Conservation (phyloP, 305 asterid genomes). For the Euphrasia arctica region DNA sequence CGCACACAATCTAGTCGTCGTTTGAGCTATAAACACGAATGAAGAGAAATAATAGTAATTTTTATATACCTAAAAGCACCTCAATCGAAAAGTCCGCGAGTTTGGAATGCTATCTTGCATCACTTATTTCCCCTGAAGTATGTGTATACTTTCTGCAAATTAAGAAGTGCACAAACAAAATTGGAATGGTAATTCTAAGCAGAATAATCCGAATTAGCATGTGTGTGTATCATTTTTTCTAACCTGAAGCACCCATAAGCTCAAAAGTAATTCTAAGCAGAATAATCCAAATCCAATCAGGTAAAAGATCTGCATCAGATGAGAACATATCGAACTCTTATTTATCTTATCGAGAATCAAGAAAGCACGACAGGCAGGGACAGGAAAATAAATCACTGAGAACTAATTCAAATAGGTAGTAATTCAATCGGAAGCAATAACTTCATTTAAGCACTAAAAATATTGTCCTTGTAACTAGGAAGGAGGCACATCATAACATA, state of each 20-base stretch:
- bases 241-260: constrained; percentile 98
- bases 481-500: too few relatives aligned
- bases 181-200: not conserved
- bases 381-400: too few relatives aligned
- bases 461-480: too few relatives aligned
- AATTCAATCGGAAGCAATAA: too few relatives aligned
- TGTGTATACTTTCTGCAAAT: constrained; percentile 76
- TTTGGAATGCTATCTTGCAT: constrained; percentile 20
- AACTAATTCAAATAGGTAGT: too few relatives aligned
- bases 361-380: not conserved
- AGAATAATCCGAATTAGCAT: too few relatives aligned
- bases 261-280: constrained; percentile 79
- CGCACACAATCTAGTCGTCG: not conserved
- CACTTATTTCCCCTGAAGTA: constrained; percentile 81
- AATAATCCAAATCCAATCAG: constrained; percentile 83
- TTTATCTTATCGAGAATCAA: not conserved
- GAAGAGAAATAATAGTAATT: constrained; percentile 25
- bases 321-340: not conserved
- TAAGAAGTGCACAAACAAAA: constrained; percentile 11
- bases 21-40: constrained; percentile 13
- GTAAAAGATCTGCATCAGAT: constrained; percentile 70
- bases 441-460: too few relatives aligned
- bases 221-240: constrained; percentile 29
- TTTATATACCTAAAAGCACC: constrained; percentile 28
- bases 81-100: constrained; percentile 25